Evolutionary conservation across 345 rosid genomes (phyloP), one percentile per base, ranked within the genome.

Genomic region (Moringa oleifera): DNA sequence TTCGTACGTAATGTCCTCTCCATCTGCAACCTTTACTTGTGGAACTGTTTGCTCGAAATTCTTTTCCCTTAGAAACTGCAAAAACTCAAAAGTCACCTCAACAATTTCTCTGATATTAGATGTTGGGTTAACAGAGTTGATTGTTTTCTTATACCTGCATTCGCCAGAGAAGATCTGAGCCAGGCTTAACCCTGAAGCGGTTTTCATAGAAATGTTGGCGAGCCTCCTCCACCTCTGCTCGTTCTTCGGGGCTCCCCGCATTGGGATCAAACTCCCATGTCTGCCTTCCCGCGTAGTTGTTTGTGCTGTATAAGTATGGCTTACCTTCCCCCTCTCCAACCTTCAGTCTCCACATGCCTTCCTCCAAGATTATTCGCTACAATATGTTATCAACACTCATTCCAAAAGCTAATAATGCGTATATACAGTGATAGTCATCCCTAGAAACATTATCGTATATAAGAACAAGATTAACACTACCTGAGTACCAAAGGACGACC

Each of bases 341-440:
- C 71, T 66, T 66, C 57, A 75, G 60, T 75, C 37, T 70, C 72
- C 76, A 75, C 75, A 71, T 64, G 18, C 57, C 62, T 16, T 24
- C 23, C 15, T 13, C 60, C 55, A 37, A 33, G 5, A 33, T 33
- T 33, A 33, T 33, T n/a, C n/a, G n/a, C n/a, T n/a, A n/a, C n/a
- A n/a, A n/a, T n/a, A n/a, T n/a, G n/a, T n/a, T n/a, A n/a, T n/a
- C n/a, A n/a, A n/a, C n/a, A n/a, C n/a, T n/a, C n/a, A n/a, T n/a
- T n/a, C n/a, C n/a, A n/a, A n/a, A n/a, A n/a, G n/a, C n/a, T n/a
- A n/a, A n/a, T n/a, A n/a, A n/a, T n/a, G n/a, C n/a, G n/a, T n/a
- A n/a, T n/a, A n/a, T n/a, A n/a, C n/a, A n/a, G n/a, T n/a, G n/a
- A n/a, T n/a, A n/a, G n/a, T n/a, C n/a, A n/a, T n/a, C n/a, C n/a